Percentiles rank a stretch among this genome's conserved stretches.
These are phyloP conservation scores for Sclerotinia trifoliorum DNA, from an alignment of 2,329 filamentous ascomycete species.

Conservation along the genomic window DNA sequence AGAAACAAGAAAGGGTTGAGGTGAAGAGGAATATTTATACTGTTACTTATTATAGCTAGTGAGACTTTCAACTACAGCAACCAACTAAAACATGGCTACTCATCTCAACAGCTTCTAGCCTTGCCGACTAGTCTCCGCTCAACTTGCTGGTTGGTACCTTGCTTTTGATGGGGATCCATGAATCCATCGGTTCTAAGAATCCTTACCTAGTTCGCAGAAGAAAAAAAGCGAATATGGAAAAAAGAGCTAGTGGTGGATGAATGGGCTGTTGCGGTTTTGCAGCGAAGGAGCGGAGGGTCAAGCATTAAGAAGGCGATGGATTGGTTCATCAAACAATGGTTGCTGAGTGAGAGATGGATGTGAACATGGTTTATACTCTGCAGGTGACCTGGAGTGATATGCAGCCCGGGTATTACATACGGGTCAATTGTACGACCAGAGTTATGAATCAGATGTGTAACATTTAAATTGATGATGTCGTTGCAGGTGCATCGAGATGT, in stretches of 20 bases:
- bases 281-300: background rate
- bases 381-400: constrained; percentile 15
- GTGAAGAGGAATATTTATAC: background rate
- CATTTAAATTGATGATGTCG: background rate
- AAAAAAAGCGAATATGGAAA: background rate
- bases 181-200: constrained; percentile 20
- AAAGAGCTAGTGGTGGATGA: background rate
- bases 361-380: constrained; percentile 7
- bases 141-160: constrained; percentile 12
- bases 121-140: constrained; percentile 8
- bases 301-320: background rate
- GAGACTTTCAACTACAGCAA: background rate
- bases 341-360: constrained; percentile 19
- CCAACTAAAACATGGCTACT: constrained; percentile 6
- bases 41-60: background rate
- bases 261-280: background rate
- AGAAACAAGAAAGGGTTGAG: background rate
- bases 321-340: constrained; percentile 5
- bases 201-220: constrained; percentile 19
- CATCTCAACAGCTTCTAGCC: constrained; percentile 15
- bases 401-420: background rate
- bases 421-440: background rate
- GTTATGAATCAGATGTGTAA: constrained; percentile 13
- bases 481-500: background rate
- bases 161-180: constrained; percentile 10